Conservation (phyloP, 1,139 yeast species). For the Yamadazyma mexicana region DNA sequence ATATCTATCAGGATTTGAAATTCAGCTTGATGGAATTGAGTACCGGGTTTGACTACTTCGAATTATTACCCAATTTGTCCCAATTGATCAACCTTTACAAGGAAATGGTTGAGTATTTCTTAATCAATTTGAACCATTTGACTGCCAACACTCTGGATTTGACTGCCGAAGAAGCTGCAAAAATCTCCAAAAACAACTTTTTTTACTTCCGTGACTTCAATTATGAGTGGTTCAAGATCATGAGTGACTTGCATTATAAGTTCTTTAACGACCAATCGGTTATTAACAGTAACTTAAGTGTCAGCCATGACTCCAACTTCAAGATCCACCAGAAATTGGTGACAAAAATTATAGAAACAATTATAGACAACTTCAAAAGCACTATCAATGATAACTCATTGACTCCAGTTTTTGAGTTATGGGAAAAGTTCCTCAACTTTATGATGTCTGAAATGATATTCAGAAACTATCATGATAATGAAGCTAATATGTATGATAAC, state of each 20-base stretch:
- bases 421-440: slow-evolving; percentile 14
- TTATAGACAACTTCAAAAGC: slow-evolving; percentile 15
- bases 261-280: slow-evolving; percentile 15
- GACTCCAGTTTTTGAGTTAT: slow-evolving; percentile 8
- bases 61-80: slow-evolving; percentile 29
- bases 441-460: slow-evolving; percentile 14
- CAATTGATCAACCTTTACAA: slow-evolving; percentile 25
- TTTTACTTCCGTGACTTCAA: slow-evolving; percentile 27
- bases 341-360: slow-evolving; percentile 12
- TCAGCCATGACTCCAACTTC: slow-evolving; percentile 11
- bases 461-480: slow-evolving; percentile 11
- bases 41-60: slow-evolving; percentile 21
- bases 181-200: slow-evolving; percentile 20
- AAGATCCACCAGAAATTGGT: slow-evolving; percentile 14
- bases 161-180: slow-evolving; percentile 19
- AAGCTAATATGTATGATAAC: slow-evolving; percentile 5
- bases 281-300: slow-evolving; percentile 10
- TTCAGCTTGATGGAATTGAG: slow-evolving; percentile 23
- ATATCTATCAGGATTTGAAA: slow-evolving; percentile 34
- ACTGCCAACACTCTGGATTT: slow-evolving; percentile 15
- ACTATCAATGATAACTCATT: slow-evolving; percentile 1
- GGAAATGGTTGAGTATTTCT: slow-evolving; percentile 31
- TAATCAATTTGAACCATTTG: slow-evolving; percentile 23
- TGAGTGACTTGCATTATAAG: slow-evolving; percentile 24
- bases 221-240: slow-evolving; percentile 24